Evolutionary conservation across 1,284 basidiomycete species (phyloP).

Genomic region (Inonotus obliquus): DNA sequence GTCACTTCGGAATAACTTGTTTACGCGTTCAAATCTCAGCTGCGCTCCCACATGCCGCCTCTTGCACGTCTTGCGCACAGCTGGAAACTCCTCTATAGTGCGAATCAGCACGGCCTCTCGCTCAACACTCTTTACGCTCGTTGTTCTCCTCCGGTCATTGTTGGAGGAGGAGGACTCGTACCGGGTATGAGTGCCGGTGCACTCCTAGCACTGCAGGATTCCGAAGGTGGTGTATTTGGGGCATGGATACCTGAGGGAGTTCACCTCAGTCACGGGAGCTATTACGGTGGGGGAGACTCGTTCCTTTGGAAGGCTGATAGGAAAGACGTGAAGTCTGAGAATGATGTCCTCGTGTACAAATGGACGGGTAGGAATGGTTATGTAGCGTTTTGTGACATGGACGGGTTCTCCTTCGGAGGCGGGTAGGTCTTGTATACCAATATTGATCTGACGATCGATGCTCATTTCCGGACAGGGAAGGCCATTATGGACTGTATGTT

Average conservation of each 20-base stretch:
- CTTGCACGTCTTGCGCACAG: constrained; percentile 70
- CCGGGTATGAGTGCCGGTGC: constrained; percentile 31
- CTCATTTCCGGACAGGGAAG: constrained; percentile 50
- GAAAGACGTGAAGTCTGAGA: constrained; percentile 30
- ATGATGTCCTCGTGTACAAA: constrained; percentile 59
- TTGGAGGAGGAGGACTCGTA: constrained; percentile 23
- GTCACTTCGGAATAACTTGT: neutral
- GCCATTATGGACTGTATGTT: constrained; percentile 87
- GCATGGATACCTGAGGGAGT: constrained; percentile 78
- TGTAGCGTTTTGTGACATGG: constrained; percentile 78
- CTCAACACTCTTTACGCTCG: constrained; percentile 81
- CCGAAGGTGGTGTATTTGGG: constrained; percentile 65
- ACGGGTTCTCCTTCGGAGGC: constrained; percentile 84
- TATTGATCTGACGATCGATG: neutral
- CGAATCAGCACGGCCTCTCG: constrained; percentile 95
- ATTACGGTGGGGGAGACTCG: constrained; percentile 86
- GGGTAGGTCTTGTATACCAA: constrained; percentile 54
- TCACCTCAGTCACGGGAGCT: constrained; percentile 52
- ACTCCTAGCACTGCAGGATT: constrained; percentile 58
- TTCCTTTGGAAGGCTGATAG: constrained; percentile 44
- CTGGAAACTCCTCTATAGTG: constrained; percentile 90
- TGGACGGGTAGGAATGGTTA: constrained; percentile 94
- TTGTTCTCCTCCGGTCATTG: constrained; percentile 38
- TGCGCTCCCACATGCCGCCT: constrained; percentile 73
- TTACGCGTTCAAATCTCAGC: constrained; percentile 35